Evolutionary conservation across 345 rosid genomes (phyloP), one percentile per base, ranked within the genome.

Genomic region (Dipteronia dyeriana): DNA sequence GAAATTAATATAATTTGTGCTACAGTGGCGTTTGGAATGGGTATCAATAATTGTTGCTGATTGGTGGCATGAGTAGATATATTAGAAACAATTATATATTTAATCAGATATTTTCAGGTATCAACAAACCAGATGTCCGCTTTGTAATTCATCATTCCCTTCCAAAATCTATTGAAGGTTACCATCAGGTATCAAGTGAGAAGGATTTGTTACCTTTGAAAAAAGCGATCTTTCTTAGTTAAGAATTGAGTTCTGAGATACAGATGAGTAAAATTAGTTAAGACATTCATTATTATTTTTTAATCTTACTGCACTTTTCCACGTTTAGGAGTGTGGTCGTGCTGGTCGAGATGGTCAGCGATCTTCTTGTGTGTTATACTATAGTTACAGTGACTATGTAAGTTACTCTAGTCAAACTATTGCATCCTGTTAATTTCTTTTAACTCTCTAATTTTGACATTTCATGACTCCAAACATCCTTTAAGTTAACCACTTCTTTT

Each of bases 21-120:
- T 43, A 96, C 99, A 29, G 95, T 96, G 61, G 99, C 98, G 71
- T 96, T 96, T 85, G 99, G 99, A 84, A 96, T 96, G 99, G 99
- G 99, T 95, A 94, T 66, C 73, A 76, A 72, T 70, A 41, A 60
- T 59, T 82, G 54, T 80, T 66, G 25, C 73, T 43, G 12, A 67
- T 59, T 74, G 57, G 20, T 82, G 75, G 57, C 57, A 83, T 60
- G 63, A 66, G 73, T 74, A 38, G 59, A 63, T 75, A 69, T 54
- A 75, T 11, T 25, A 49, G 79, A 80, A 75, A 49, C 47, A 67
- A 67, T 51, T 56, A 51, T 64, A 13, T 45, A 13, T 31, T 39
- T 81, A 76, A 85, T 75, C 64, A 63, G 68, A 19, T 69, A 64
- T 86, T 85, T 87, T 29, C 85, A 96, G 99, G 99, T 80, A 96